phyloP scores from a whole-genome alignment of 257 asterid genomes.

The Osmanthus fragrans region DNA sequence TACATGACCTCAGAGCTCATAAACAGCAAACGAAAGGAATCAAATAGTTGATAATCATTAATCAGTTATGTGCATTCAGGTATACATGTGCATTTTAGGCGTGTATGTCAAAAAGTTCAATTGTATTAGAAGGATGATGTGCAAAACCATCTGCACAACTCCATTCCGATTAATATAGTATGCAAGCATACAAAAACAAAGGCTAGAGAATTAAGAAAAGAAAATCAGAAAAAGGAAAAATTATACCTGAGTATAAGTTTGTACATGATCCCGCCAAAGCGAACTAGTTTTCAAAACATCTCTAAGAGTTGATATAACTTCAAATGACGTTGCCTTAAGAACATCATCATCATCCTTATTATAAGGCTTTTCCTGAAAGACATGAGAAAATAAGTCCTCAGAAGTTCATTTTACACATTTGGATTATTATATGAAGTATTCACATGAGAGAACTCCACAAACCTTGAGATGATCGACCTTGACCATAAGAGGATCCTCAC shows the following conservation, averaged over 20 bases:
- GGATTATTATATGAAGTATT: constrained; percentile 7
- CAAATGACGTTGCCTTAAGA: constrained; percentile 92
- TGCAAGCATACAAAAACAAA: background rate
- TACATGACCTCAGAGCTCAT: background rate
- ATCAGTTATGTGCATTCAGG: background rate
- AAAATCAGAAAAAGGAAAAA: constrained; percentile 6
- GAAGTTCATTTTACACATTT: background rate
- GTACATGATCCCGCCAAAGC: constrained; percentile 97
- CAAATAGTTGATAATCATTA: background rate
- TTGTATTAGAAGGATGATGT: background rate
- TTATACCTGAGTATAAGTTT: constrained; percentile 86
- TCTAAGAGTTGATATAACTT: constrained; percentile 89
- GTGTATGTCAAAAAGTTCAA: background rate
- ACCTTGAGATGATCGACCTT: constrained; percentile 98
- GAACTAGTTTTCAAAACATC: constrained; percentile 90
- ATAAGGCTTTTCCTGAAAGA: constrained; percentile 70
- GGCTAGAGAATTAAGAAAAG: background rate
- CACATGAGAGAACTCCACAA: constrained; percentile 12
- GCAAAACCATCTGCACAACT: constrained; percentile 8
- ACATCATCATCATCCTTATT: constrained; percentile 88
- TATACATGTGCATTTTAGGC: background rate
- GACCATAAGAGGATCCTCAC: constrained; percentile 94
- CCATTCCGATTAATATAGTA: background rate
- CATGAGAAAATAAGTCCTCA: constrained; percentile 20
- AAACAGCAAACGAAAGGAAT: background rate